phyloP scores from a whole-genome alignment of 345 rosid genomes.

The Brassica rapa region DNA sequence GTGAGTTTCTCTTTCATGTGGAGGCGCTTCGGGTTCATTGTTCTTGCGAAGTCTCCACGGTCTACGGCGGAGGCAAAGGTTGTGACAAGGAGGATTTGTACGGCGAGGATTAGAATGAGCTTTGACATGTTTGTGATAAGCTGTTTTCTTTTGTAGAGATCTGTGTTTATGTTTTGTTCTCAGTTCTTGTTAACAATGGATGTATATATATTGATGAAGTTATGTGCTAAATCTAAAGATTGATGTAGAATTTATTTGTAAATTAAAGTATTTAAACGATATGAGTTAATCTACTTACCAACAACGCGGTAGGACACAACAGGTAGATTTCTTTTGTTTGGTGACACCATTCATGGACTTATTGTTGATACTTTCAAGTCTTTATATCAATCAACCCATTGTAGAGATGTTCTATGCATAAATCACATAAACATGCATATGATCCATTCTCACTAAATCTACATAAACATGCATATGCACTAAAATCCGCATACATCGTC shows the following conservation, averaged over 20 bases:
- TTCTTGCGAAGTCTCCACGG: neutral
- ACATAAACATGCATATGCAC: neutral
- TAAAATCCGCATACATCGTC: neutral
- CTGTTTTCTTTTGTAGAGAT: neutral
- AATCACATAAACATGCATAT: neutral
- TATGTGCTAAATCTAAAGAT: neutral
- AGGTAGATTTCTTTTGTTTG: neutral
- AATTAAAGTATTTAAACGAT: neutral
- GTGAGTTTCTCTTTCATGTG: neutral
- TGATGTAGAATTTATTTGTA: neutral
- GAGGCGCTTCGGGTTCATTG: neutral
- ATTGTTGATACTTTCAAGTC: neutral
- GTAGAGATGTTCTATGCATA: neutral
- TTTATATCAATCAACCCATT: neutral
- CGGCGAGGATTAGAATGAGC: neutral
- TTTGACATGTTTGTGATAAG: neutral
- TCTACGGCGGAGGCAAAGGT: neutral
- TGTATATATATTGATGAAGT: neutral
- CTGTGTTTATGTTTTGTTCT: neutral
- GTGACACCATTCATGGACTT: neutral
- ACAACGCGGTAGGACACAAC: neutral
- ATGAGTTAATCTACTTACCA: neutral
- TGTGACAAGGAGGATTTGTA: neutral
- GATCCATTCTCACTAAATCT: neutral
- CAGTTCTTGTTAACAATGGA: neutral